These are phyloP conservation scores for Scedosporium apiospermum DNA, from an alignment of 2,329 filamentous ascomycete species.

Conservation along the genomic window DNA sequence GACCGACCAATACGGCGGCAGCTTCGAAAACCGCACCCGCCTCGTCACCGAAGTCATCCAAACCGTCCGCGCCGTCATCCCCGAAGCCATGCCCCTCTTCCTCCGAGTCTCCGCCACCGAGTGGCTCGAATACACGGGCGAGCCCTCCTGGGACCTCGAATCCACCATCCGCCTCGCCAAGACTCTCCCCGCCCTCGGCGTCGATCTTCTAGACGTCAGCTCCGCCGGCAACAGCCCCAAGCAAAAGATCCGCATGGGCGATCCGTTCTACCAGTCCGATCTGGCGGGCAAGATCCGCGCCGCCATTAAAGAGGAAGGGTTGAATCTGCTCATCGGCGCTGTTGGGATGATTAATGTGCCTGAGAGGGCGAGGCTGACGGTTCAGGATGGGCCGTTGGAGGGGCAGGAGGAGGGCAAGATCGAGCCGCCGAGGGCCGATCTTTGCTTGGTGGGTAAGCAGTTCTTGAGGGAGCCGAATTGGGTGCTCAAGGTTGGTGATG, in stretches of 20 bases:
- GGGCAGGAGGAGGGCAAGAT: conserved; percentile 27
- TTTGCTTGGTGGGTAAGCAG: conserved; percentile 64
- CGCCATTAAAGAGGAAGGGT: conserved; percentile 40
- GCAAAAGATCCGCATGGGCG: conserved; percentile 51
- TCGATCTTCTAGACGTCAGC: conserved; percentile 78
- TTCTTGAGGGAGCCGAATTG: conserved; percentile 78
- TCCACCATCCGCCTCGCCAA: conserved; percentile 46
- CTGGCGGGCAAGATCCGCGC: conserved; percentile 64
- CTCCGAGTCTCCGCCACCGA: conserved; percentile 53
- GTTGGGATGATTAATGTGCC: conserved; percentile 68
- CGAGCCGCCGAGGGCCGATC: conserved; percentile 41
- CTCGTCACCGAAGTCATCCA: conserved; percentile 45
- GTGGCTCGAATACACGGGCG: conserved; percentile 43
- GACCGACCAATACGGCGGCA: conserved; percentile 56
- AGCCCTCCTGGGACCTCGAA: conserved; percentile 57
- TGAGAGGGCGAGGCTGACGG: conserved; percentile 52
- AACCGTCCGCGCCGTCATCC: conserved; percentile 41
- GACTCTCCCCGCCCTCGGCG: conserved; percentile 59
- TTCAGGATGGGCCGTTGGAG: conserved; percentile 37
- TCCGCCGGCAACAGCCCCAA: conserved; percentile 59
- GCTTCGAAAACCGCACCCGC: conserved; percentile 57
- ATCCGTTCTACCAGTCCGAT: conserved; percentile 64
- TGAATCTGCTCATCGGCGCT: conserved; percentile 54
- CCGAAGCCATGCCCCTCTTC: conserved; percentile 44
- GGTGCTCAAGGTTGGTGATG: conserved; percentile 62